These are phyloP conservation scores for Lepiota venenata DNA, from an alignment of 768 basidiomycete genomes.

Conservation along the genomic window DNA sequence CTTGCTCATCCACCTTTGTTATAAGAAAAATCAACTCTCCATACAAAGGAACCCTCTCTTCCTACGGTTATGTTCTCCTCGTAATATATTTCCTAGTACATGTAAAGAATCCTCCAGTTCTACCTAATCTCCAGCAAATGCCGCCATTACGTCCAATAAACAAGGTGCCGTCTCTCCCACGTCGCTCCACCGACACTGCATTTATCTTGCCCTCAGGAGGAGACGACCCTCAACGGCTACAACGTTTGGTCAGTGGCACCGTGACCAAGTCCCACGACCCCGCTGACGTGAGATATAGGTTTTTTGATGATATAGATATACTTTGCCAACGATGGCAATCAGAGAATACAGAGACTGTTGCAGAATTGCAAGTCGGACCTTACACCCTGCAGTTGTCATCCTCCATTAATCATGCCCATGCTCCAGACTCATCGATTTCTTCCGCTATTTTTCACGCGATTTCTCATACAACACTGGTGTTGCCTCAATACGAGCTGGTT, in stretches of 20 bases:
- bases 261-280: not conserved
- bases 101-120: slow-evolving; percentile 94
- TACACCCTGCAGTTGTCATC: not conserved
- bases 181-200: slow-evolving; percentile 3
- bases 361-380: slow-evolving; percentile 71
- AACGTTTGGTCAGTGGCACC: slow-evolving; percentile 64
- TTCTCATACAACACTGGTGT: slow-evolving; percentile 91
- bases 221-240: slow-evolving; percentile 74
- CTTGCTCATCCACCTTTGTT: slow-evolving; percentile 7
- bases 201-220: slow-evolving; percentile 48
- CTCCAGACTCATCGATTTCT: slow-evolving; percentile 90
- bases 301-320: slow-evolving; percentile 96
- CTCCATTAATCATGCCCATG: slow-evolving; percentile 12
- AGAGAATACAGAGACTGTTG: slow-evolving; percentile 89
- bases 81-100: slow-evolving; percentile 98
- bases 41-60: slow-evolving; percentile 94
- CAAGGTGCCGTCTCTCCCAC: slow-evolving; percentile 40
- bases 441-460: slow-evolving; percentile 92
- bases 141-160: slow-evolving; percentile 87
- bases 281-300: slow-evolving; percentile 43
- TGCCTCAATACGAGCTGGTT: slow-evolving; percentile 85
- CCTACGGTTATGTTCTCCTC: slow-evolving; percentile 96
- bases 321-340: slow-evolving; percentile 91
- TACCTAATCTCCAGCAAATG: slow-evolving; percentile 95
- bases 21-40: slow-evolving; percentile 96